Evolutionary conservation across 805 yeast species (phyloP), one percentile per base, ranked within the genome.

Genomic region (Sporopachydermia quercuum): DNA sequence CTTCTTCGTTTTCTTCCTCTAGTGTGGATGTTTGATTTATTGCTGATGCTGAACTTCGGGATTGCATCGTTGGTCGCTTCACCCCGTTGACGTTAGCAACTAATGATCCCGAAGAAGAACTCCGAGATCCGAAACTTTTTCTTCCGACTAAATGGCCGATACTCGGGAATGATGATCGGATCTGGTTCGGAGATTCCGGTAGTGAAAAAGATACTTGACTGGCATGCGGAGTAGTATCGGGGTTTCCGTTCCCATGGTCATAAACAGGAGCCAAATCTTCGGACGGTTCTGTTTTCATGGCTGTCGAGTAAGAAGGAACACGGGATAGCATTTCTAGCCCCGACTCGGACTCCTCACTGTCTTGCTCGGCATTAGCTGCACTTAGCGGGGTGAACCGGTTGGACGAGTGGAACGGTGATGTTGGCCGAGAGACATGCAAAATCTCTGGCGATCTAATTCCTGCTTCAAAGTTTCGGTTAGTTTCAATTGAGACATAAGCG

Each of bases 301-400:
- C 96, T 19, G 81, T 77, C 4, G 68, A 70, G 57, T 89, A 89
- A 0, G 94, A 76, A 0, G 97, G 97, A 4, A 89, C 95, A 38
- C 74, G 62, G 15, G 80, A 75, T 46, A 84, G 47, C 2, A 63
- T 56, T 4, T 55, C 54, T 2, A 65, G 44, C 42, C n/a, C n/a
- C 30, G 30, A 8, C 13, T 70, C 68, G 65, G 68, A 62, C 18
- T 61, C 68, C 11, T 52, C 50, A 4, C 43, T 45, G 3, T 46
- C 43, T 15, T 40, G 16, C 11, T 16, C 19, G 4, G 47, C 50
- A 33, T 50, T 42, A 6, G 33, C 46, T 18, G 23, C 11, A 1
- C 52, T 46, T 4, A 58, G 36, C 40, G 49, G 35, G 18, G 50
- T 40, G 43, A 49, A 37, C 19, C 60, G 59, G 13, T 49, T 47